phyloP scores from a whole-genome alignment of 1,139 yeast species.

The Candida glucosophila region DNA sequence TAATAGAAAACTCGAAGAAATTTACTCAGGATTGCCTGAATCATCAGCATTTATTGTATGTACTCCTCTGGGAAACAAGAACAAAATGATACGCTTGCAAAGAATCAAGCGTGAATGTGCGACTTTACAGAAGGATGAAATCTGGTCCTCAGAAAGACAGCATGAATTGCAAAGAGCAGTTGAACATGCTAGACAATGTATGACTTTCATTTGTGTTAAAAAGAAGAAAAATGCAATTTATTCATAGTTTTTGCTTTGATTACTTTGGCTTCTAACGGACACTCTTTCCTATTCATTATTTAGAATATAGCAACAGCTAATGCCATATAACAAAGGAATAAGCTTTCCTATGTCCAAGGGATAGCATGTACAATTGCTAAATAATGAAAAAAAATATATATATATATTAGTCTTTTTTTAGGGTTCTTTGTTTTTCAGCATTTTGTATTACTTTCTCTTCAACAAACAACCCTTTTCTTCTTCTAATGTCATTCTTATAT shows the following conservation, averaged over 20 bases:
- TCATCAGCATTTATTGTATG: slow-evolving; percentile 54
- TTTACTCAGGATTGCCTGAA: slow-evolving; percentile 48
- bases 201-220: slow-evolving; percentile 12
- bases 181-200: slow-evolving; percentile 44
- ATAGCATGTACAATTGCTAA: too few species aligned
- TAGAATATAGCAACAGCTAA: too few species aligned
- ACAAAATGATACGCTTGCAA: slow-evolving; percentile 42
- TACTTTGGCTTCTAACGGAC: too few species aligned
- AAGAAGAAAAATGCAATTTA: too few species aligned
- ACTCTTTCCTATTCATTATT: too few species aligned
- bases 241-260: too few species aligned
- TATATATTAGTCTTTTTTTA: slow-evolving; percentile 57
- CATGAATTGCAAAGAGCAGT: slow-evolving; percentile 31
- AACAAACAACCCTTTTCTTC: slow-evolving; percentile 81
- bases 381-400: too few species aligned
- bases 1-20: slow-evolving; percentile 33
- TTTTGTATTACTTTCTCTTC: slow-evolving; percentile 85
- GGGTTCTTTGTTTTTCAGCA: slow-evolving; percentile 88
- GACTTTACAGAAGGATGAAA: slow-evolving; percentile 34
- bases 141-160: slow-evolving; percentile 47
- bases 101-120: slow-evolving; percentile 21
- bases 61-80: slow-evolving; percentile 58
- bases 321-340: too few species aligned
- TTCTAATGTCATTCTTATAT: slow-evolving; percentile 76
- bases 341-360: too few species aligned